Conservation (phyloP, 78 protist species). For the slime mould (Dictyostelium discoideum) region dicty_2.7 NC_007088.5:5329001-5329500, state of each 20-base stretch:
- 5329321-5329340: neutral
- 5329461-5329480: neutral
- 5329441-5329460: neutral
- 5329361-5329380: neutral
- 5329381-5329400: constrained; percentile 27
- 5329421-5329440: neutral
- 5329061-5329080: neutral
- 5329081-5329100: constrained; percentile 11
- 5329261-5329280: neutral
- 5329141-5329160: neutral
- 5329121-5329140: constrained; percentile 26
- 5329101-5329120: neutral
- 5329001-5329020: neutral
- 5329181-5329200: neutral
- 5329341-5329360: neutral
- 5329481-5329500: neutral
- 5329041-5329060: neutral
- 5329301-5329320: neutral
- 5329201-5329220: neutral
- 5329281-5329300: neutral
- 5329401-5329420: constrained; percentile 23
- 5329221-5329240: neutral
- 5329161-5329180: neutral
- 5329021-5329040: neutral
- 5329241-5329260: neutral